Evolutionary conservation across 306 rosid genomes (phyloP), one percentile per base, ranked within the genome.

Genomic region (Dalbergia cochinchinensis): DNA sequence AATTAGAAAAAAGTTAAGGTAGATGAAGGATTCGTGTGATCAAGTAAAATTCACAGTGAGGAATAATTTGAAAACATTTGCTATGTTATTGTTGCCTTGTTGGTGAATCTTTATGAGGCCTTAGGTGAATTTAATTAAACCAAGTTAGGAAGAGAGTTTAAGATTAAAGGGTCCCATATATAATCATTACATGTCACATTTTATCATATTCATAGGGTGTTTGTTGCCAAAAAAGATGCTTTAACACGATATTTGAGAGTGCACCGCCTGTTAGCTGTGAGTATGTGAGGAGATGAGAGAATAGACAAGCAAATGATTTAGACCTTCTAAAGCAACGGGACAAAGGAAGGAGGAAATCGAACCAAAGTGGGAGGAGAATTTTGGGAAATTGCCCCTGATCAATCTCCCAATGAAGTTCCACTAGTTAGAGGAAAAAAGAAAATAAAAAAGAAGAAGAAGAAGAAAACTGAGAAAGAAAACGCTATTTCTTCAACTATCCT

Each of bases 271-370:
- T 68, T 82, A 74, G 48, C 66, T 81, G 88, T 65, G 64, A 69
- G 80, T 55, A 62, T 37, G 41, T 37, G 41, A 37, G 0, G 41
- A 37, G 5, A 37, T 37, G 41, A 37, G 73, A 75, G 74, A 86
- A 66, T 79, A 44, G 90, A 83, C 87, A 88, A 45, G 35, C 83
- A 83, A 86, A 88, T 88, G 90, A 89, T 89, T 89, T 75, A 81
- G 87, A 86, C 84, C 89, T 88, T 89, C 92, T 86, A 86, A 89
- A 88, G 91, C 70, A 85, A 73, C 79, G 74, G 68, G 77, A 81
- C 72, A 82, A 65, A 65, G 22, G 54, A 62, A 57, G 65, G 53
- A 67, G 63, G 77, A 57, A 20, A 82, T 78, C 82, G 73, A 78
- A 76, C 13, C 70, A 68, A 16, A 34, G 12, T 57, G 73, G 67